Base-by-base conservation (phyloP, 1,139 yeast genomes). In the Scheffersomyces cryptocercus region DNA sequence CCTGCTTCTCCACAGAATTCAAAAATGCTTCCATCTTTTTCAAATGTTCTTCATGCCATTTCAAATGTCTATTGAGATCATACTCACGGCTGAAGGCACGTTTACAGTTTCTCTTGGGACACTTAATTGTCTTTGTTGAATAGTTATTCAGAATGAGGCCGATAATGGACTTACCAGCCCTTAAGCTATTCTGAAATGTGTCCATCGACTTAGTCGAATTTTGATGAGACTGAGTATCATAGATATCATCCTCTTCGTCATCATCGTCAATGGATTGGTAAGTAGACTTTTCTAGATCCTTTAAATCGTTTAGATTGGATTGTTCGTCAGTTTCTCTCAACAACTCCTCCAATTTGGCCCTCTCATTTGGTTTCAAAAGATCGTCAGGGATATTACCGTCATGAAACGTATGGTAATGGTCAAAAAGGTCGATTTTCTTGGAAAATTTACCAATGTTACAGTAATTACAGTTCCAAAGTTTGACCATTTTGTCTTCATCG, bases 391-490 rank as follows among this genome's bases (percentile, higher is more conserved):
- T 51, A 43, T 70, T 69, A 1, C 68, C 70, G 51, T 71, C 77
- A 41, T 74, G 79, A 36, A 66, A 68, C 9, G 58, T 55, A 20
- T 71, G 63, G 57, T 85, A 83, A 44, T 74, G 79, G 3, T 56
- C 52, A 2, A 72, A 55, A 33, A 74, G 62, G 33, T 68, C 74
- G 3, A 51, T 38, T 42, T 73, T 72, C 45, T 65, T 70, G 11
- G 64, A 56, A 46, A 70, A 72, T 41, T 58, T 62, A 8, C 70
- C 70, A 35, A 62, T 52, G 12, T 58, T 62, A 63, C 86, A 81
- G 42, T 70, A 67, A 0, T 64, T 60, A 64, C 95, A 87, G 45
- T 77, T 76, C 89, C 91, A 85, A 30, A 81, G 61, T 49, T 77
- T 82, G 12, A 75, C 64, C 16, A 70, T 75, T 10, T 71, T 76